These are phyloP conservation scores for Termitomyces sp. DNA, from an alignment of 768 basidiomycete genomes.

Conservation along the genomic window DNA sequence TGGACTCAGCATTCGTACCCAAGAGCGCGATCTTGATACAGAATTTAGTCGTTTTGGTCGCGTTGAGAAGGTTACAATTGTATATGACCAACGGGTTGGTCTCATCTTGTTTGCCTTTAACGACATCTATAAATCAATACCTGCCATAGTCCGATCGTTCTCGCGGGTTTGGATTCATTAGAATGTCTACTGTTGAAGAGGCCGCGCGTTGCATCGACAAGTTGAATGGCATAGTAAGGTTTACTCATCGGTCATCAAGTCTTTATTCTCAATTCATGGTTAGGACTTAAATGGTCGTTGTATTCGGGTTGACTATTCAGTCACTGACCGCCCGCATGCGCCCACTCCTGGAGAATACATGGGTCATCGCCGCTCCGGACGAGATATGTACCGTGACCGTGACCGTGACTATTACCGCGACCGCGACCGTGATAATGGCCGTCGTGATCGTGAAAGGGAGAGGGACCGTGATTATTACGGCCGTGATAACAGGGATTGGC, in stretches of 20 bases:
- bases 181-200: slow-evolving; percentile 86
- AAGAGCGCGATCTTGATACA: slow-evolving; percentile 90
- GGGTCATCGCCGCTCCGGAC: slow-evolving; percentile 70
- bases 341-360: slow-evolving; percentile 98
- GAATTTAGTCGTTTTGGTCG: slow-evolving; percentile 86
- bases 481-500: slow-evolving; percentile 69
- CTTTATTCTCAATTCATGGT: not conserved
- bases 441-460: slow-evolving; percentile 47
- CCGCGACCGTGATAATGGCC: slow-evolving; percentile 46
- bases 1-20: slow-evolving; percentile 92
- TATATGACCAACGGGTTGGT: slow-evolving; percentile 93
- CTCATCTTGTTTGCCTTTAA: not conserved
- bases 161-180: slow-evolving; percentile 97
- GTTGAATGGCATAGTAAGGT: slow-evolving; percentile 84
- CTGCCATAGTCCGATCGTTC: slow-evolving; percentile 79
- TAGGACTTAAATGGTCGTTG: slow-evolving; percentile 93
- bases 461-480: slow-evolving; percentile 59
- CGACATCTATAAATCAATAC: slow-evolving; percentile 7
- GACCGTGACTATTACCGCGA: slow-evolving; percentile 43
- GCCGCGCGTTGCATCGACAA: slow-evolving; percentile 84
- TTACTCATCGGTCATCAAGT: not conserved
- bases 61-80: slow-evolving; percentile 94
- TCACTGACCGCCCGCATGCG: slow-evolving; percentile 89
- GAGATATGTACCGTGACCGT: slow-evolving; percentile 32
- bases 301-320: slow-evolving; percentile 95